A percentile compares a stretch with the other conserved stretches of the same genome.
phyloP scores from a whole-genome alignment of 441 rosid species.

The Daphne laureola region DNA sequence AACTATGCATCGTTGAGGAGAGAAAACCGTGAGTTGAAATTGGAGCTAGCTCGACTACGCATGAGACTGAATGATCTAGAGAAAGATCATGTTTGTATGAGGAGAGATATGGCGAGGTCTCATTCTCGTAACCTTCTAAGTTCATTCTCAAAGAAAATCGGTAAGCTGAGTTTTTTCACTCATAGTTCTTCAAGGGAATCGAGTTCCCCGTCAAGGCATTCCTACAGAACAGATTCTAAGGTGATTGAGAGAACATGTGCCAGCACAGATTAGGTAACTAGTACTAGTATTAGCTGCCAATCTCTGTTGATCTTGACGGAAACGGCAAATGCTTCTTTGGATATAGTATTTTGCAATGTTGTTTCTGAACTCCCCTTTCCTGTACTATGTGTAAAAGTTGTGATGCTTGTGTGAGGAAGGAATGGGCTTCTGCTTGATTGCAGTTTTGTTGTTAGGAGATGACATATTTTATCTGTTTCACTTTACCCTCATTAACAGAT shows the following conservation, averaged over 20 bases:
- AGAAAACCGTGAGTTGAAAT: conserved; percentile 87
- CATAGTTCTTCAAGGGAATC: conserved; percentile 88
- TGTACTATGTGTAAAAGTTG: conserved; percentile 40
- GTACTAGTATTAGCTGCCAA: conserved; percentile 9
- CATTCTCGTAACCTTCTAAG: conserved; percentile 79
- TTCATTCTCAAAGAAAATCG: conserved; percentile 83
- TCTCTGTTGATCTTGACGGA: conserved; percentile 17
- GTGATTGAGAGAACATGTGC: conserved; percentile 86
- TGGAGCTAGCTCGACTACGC: conserved; percentile 86
- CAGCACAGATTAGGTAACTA: conserved; percentile 60
- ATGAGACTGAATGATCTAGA: conserved; percentile 97
- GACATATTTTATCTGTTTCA: conserved; percentile 15
- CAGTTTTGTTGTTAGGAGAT: conserved; percentile 16
- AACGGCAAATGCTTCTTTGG: conserved; percentile 17
- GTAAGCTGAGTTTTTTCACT: conserved; percentile 72
- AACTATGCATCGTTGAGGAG: conserved; percentile 92
- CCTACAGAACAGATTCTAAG: conserved; percentile 81
- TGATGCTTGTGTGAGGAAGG: conserved; percentile 31
- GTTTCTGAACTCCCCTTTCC: conserved; percentile 9
- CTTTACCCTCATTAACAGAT: conserved; percentile 4
- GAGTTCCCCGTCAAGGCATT: conserved; percentile 85
- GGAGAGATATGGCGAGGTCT: conserved; percentile 90
- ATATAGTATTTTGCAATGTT: conserved; percentile 12
- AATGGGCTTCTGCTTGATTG: conserved; percentile 18
- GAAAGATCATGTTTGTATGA: conserved; percentile 96